Evolutionary conservation across 257 asterid species (phyloP).

Genomic region (Ehretia macrophylla): DNA sequence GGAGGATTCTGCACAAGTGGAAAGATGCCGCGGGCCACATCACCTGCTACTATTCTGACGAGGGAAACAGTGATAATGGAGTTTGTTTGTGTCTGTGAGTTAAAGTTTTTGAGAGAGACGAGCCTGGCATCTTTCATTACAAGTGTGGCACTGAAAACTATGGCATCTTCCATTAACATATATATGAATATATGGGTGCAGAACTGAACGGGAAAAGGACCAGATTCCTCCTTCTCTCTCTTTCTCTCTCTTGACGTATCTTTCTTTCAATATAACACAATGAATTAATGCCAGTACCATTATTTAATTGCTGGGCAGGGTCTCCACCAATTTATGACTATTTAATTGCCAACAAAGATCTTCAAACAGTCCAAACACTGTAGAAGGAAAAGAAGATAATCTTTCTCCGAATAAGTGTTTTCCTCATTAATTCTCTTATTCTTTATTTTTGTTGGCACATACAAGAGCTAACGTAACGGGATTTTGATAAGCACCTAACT

Average conservation of each 20-base stretch:
- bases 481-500: too few species aligned
- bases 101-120: slow-evolving; percentile 38
- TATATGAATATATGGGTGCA: not conserved
- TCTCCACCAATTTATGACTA: slow-evolving; percentile 39
- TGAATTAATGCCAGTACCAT: slow-evolving; percentile 21
- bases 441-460: too few species aligned
- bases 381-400: slow-evolving; percentile 4
- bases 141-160: slow-evolving; percentile 70
- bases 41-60: too few species aligned
- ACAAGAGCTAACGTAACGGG: too few species aligned
- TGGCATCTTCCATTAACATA: slow-evolving; percentile 11
- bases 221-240: not conserved
- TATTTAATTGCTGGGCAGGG: slow-evolving; percentile 29
- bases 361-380: slow-evolving; percentile 46
- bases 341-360: slow-evolving; percentile 53
- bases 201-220: not conserved
- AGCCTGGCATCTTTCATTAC: slow-evolving; percentile 28
- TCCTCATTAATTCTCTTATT: too few species aligned
- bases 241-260: not conserved
- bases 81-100: not conserved
- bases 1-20: too few species aligned
- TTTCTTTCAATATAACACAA: slow-evolving; percentile 14
- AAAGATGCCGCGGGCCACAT: too few species aligned
- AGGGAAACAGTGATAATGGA: too few species aligned
- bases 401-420: too few species aligned